A percentile compares a stretch with the other conserved stretches of the same genome.
Evolutionary conservation across 768 basidiomycete species (phyloP).

Genomic region (Suillus plorans): DNA sequence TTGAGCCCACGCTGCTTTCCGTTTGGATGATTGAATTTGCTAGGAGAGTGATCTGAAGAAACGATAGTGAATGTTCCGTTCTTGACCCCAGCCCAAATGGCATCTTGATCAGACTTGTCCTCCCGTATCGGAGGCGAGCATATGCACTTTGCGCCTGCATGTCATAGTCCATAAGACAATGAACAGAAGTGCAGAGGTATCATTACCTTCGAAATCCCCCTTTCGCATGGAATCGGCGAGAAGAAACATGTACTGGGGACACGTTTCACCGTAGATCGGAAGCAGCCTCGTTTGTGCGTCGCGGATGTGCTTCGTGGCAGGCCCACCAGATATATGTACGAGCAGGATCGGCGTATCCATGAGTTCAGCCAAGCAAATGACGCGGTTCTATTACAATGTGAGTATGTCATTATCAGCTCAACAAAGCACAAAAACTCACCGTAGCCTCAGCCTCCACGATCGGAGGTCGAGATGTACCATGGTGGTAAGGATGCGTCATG

Average conservation of each 20-base stretch:
- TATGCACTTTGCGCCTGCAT: conserved; percentile 15
- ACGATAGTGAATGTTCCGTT: conserved; percentile 30
- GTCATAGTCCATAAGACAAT: background rate
- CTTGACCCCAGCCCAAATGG: conserved; percentile 16
- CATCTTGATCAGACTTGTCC: conserved; percentile 15
- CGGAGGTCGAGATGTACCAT: conserved; percentile 20
- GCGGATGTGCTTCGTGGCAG: conserved; percentile 15
- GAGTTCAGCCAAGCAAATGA: conserved; percentile 16
- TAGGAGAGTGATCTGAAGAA: conserved; percentile 34
- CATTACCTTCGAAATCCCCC: conserved; percentile 14
- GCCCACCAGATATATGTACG: conserved; percentile 16
- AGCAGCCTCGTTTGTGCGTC: conserved; percentile 19
- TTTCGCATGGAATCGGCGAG: conserved; percentile 17
- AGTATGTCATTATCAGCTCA: background rate
- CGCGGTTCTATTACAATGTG: conserved; percentile 12
- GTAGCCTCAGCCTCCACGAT: conserved; percentile 21
- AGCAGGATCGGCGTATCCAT: conserved; percentile 21
- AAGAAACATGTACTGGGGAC: conserved; percentile 18
- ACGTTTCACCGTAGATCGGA: conserved; percentile 22
- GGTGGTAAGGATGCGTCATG: conserved; percentile 21
- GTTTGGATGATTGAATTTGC: conserved; percentile 24
- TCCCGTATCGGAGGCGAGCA: conserved; percentile 19
- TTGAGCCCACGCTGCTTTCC: conserved; percentile 25
- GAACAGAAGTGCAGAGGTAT: background rate
- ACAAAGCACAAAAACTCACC: background rate